Conservation (phyloP, 495 filamentous ascomycete species). For the Copromyces sp. region DNA sequence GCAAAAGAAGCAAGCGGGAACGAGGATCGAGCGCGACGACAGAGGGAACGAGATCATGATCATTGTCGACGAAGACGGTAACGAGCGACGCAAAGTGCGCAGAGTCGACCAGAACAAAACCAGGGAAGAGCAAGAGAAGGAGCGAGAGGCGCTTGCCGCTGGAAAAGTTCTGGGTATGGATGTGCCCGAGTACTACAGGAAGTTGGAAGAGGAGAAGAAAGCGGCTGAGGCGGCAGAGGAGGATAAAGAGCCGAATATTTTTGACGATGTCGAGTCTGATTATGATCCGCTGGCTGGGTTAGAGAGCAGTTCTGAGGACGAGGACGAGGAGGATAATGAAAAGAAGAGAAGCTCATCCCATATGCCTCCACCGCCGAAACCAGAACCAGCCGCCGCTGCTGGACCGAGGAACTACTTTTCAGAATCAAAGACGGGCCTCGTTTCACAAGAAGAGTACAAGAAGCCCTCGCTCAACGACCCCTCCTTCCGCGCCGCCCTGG, state of each 20-base stretch:
- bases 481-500: constrained; percentile 70
- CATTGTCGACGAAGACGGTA: constrained; percentile 76
- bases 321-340: constrained; percentile 23
- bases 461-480: constrained; percentile 59
- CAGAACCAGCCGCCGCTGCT: constrained; percentile 8
- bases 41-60: constrained; percentile 75
- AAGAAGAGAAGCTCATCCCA: constrained; percentile 6
- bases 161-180: constrained; percentile 71
- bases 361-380: constrained; percentile 37
- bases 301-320: constrained; percentile 37
- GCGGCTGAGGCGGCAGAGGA: constrained; percentile 38
- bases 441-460: constrained; percentile 35
- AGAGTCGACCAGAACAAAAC: constrained; percentile 31
- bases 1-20: constrained; percentile 45
- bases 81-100: constrained; percentile 75
- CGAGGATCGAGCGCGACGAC: constrained; percentile 65
- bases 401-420: constrained; percentile 50
- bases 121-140: constrained; percentile 25
- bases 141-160: constrained; percentile 47
- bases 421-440: constrained; percentile 34
- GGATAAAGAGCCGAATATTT: constrained; percentile 64
- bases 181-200: constrained; percentile 51
- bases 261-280: constrained; percentile 74
- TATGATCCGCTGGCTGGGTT: constrained; percentile 80
- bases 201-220: constrained; percentile 24